phyloP scores from a whole-genome alignment of 805 yeast genomes.

The Kodamaea leandrae region DNA sequence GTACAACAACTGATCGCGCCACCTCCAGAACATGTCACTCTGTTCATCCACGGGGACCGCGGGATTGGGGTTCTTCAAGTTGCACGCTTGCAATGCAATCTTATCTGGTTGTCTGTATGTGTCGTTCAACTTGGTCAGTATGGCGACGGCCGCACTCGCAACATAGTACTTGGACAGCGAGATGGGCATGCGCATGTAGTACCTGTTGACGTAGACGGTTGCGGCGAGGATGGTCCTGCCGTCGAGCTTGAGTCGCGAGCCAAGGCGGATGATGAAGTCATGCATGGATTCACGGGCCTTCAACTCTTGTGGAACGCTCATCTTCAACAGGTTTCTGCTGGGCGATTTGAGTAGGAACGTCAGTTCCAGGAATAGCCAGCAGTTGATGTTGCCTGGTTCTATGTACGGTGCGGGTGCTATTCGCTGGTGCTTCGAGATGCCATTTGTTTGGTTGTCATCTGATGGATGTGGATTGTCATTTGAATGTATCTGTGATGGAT shows the following conservation, averaged over 20 bases:
- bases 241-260: constrained; percentile 36
- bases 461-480: too few species aligned
- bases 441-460: too few species aligned
- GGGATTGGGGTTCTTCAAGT: constrained; percentile 30
- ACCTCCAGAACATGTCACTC: constrained; percentile 40
- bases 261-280: constrained; percentile 37
- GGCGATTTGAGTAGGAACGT: constrained; percentile 32
- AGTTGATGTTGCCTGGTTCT: constrained; percentile 9
- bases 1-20: constrained; percentile 44
- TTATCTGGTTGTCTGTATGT: constrained; percentile 43
- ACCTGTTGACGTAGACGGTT: constrained; percentile 37
- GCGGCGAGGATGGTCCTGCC: constrained; percentile 44
- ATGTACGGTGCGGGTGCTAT: not conserved
- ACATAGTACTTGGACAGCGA: constrained; percentile 44
- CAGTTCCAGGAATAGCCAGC: constrained; percentile 39
- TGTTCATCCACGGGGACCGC: constrained; percentile 35
- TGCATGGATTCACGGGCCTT: constrained; percentile 36
- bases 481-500: too few species aligned
- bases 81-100: constrained; percentile 39
- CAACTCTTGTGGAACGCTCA: constrained; percentile 38
- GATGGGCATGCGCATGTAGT: constrained; percentile 41
- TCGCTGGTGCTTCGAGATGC: too few species aligned
- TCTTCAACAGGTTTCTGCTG: constrained; percentile 27
- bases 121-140: constrained; percentile 43
- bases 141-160: constrained; percentile 42